Conservation (phyloP, 495 filamentous ascomycete genomes). For the Hypoxylon fuscum region DNA sequence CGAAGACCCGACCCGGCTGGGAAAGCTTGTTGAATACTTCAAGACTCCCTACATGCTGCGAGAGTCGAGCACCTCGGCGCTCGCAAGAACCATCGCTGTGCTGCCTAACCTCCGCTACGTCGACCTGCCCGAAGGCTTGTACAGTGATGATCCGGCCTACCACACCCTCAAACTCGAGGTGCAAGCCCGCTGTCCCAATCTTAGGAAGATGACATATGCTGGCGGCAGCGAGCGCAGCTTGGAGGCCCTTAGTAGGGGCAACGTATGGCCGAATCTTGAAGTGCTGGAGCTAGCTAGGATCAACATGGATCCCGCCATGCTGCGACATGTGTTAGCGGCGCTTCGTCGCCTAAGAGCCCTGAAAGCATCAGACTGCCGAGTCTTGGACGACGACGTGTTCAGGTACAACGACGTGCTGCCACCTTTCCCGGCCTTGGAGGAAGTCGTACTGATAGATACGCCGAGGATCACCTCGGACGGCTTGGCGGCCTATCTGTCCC, state of each 20-base stretch:
- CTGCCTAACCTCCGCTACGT: conserved; percentile 88
- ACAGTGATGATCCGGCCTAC: conserved; percentile 77
- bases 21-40: conserved; percentile 73
- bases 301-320: conserved; percentile 72
- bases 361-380: conserved; percentile 71
- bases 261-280: conserved; percentile 81
- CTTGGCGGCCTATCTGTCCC: conserved; percentile 67
- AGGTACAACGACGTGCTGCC: conserved; percentile 66
- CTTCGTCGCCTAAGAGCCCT: conserved; percentile 75
- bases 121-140: conserved; percentile 90
- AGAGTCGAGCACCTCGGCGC: conserved; percentile 82
- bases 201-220: conserved; percentile 88
- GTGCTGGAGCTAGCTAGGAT: conserved; percentile 78
- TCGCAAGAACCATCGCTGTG: conserved; percentile 86
- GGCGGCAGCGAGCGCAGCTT: conserved; percentile 82
- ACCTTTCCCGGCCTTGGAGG: conserved; percentile 73
- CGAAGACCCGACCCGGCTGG: conserved; percentile 71
- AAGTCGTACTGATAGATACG: conserved; percentile 71
- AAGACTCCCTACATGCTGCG: conserved; percentile 98
- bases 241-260: conserved; percentile 68
- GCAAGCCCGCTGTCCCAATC: conserved; percentile 79
- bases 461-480: conserved; percentile 76
- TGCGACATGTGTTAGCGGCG: conserved; percentile 74
- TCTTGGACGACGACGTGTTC: conserved; percentile 81
- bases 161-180: conserved; percentile 81